Conservation (phyloP, 2,329 filamentous ascomycete species). For the Ophiosphaerella korrae region DNA sequence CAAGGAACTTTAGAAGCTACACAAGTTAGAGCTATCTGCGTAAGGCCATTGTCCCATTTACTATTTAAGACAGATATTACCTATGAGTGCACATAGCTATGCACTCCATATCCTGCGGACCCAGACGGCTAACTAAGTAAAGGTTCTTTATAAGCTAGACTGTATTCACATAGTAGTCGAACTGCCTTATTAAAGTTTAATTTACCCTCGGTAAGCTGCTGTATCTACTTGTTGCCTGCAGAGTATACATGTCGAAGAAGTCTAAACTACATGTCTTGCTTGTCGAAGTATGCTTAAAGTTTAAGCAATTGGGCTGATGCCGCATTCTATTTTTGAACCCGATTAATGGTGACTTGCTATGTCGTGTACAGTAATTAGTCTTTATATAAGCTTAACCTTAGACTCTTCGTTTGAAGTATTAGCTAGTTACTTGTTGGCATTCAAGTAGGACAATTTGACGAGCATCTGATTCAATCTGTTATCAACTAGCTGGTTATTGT, state of each 20-base stretch:
- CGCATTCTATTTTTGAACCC: conserved; percentile 5
- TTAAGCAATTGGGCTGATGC: conserved; percentile 7
- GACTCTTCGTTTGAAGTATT: conserved; percentile 20
- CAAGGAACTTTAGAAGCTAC: conserved; percentile 18
- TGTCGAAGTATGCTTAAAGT: conserved; percentile 22
- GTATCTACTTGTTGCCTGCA: conserved; percentile 23
- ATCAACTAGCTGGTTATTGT: too few relatives aligned
- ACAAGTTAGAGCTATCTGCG: conserved; percentile 18
- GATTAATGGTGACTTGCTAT: conserved; percentile 10
- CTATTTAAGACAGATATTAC: conserved; percentile 32
- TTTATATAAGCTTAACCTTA: conserved; percentile 14
- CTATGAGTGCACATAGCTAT: conserved; percentile 45
- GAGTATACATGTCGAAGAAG: conserved; percentile 34
- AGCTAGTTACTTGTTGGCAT: too few relatives aligned
- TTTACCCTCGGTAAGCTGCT: conserved; percentile 16
- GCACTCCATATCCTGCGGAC: conserved; percentile 39
- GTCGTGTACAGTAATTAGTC: conserved; percentile 23
- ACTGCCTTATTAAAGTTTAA: conserved; percentile 32
- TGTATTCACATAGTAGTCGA: conserved; percentile 35
- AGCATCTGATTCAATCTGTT: too few relatives aligned
- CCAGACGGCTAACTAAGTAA: conserved; percentile 1
- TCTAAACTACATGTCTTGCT: conserved; percentile 54
- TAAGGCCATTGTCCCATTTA: conserved; percentile 17
- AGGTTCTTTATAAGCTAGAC: conserved; percentile 31
- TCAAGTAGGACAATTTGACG: too few relatives aligned